Percentiles rank a stretch among this genome's conserved stretches.
These are phyloP conservation scores for Alternaria brassicae DNA, from an alignment of 2,329 filamentous ascomycete species.

Conservation along the genomic window DNA sequence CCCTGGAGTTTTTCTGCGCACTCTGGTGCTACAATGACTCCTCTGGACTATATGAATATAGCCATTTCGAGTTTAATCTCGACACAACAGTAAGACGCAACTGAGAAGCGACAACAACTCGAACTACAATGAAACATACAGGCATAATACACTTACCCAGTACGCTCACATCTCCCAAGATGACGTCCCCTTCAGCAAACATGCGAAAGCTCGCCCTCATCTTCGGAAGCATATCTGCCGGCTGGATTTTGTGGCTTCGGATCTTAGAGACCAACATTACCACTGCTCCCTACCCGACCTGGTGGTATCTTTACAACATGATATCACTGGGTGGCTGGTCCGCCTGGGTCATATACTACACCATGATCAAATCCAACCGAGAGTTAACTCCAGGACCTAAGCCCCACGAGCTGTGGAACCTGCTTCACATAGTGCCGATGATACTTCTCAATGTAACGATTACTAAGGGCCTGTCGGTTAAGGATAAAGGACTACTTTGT, in stretches of 20 bases:
- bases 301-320: neutral
- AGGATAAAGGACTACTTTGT: conserved; percentile 18
- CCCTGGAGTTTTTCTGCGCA: neutral
- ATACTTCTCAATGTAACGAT: conserved; percentile 8
- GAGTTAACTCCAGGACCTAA: neutral
- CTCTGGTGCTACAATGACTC: neutral
- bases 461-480: neutral
- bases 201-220: neutral
- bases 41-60: neutral
- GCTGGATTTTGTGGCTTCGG: neutral
- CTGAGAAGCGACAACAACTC: neutral
- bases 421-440: neutral
- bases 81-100: neutral
- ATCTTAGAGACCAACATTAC: neutral
- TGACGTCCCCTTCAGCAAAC: neutral
- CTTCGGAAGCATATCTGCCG: neutral
- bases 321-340: neutral
- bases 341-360: neutral
- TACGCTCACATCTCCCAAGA: neutral
- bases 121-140: neutral
- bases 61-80: no score
- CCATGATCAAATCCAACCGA: neutral
- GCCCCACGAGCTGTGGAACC: neutral
- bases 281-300: neutral
- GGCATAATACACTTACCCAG: neutral